Evolutionary conservation across 2,329 filamentous ascomycete genomes (phyloP), one percentile per base, ranked within the genome.

Genomic region (Trichoderma brevicompactum): DNA sequence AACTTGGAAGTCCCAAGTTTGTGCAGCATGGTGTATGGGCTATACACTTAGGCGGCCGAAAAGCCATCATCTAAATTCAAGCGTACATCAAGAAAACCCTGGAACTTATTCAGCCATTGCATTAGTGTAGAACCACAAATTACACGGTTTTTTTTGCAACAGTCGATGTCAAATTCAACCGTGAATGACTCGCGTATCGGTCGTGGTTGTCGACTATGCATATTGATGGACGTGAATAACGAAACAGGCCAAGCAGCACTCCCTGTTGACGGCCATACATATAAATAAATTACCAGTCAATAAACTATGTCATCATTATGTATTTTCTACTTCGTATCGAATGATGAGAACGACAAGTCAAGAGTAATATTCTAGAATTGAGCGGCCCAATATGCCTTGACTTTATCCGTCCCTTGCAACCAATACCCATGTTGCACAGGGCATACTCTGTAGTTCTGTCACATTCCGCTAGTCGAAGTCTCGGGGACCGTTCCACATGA

Each of bases 161-260:
- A 15, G 7, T 28, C n/a, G 5, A 15, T 17, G 34, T 50, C n/a
- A 28, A 28, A 15, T 17, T 28, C 34, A 28, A 23, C 48, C 43
- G 28, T 43, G n/a, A 50, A n/a, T 43, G 46, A 46, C 46, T 13
- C 23, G 28, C 19, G 28, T 28, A 50, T 23, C 44, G 36, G 5
- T 23, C 23, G 23, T 28, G 23, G 23, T 34, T 38, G 46, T 28
- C 38, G 36, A 53, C 34, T 43, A 61, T 50, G 46, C 46, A 23
- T 23, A 44, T 50, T 41, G 23, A 12, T 23, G 58, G 58, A 17
- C 15, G 32, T 19, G 36, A 19, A 9, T 52, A 62, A 52, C 58
- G 9, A 44, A 62, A n/a, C 15, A 36, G 58, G 58, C 38, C 43
- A 62, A 10, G 58, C 58, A 46, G 48, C 58, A n/a, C 10, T 53